Percentiles rank a stretch among this genome's conserved stretches.
Conservation (phyloP, 2,329 filamentous ascomycete genomes). For the Thielaviopsis populi region DNA sequence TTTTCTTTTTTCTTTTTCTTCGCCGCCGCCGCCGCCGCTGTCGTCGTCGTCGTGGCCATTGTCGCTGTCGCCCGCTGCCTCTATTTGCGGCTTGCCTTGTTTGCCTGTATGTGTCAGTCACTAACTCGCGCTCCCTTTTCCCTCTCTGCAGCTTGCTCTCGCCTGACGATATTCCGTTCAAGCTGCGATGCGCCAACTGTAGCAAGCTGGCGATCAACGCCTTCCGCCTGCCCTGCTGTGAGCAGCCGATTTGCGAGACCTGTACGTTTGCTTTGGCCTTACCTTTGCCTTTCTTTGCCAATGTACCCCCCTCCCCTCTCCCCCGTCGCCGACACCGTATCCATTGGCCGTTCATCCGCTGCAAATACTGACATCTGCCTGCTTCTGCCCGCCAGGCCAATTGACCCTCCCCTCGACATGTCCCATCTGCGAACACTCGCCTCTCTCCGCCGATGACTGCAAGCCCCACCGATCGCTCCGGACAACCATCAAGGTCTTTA, state of each 20-base stretch:
- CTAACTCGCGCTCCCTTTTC: conserved; percentile 12
- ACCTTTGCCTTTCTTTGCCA: too few species aligned
- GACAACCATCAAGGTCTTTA: conserved; percentile 79
- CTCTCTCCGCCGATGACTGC: conserved; percentile 73
- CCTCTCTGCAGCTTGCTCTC: conserved; percentile 47
- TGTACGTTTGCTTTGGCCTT: conserved; percentile 43
- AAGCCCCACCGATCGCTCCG: conserved; percentile 81
- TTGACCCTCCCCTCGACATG: conserved; percentile 62
- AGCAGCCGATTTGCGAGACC: conserved; percentile 79
- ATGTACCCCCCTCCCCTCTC: too few species aligned
- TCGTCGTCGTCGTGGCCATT: neutral
- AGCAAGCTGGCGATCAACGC: conserved; percentile 82
- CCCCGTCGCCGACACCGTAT: conserved; percentile 5
- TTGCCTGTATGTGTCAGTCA: conserved; percentile 7
- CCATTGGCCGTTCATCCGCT: neutral
- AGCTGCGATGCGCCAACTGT: conserved; percentile 87
- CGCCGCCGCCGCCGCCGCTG: neutral
- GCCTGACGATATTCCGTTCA: conserved; percentile 82
- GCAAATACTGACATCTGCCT: conserved; percentile 6
- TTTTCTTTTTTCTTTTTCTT: neutral
- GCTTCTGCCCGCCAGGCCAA: conserved; percentile 45
- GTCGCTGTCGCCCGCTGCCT: neutral
- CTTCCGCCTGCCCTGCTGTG: conserved; percentile 84
- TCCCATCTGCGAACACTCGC: conserved; percentile 84
- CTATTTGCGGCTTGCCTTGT: neutral